phyloP scores from a whole-genome alignment of 2,329 filamentous ascomycete species.

The Diaporthe sp. region DNA sequence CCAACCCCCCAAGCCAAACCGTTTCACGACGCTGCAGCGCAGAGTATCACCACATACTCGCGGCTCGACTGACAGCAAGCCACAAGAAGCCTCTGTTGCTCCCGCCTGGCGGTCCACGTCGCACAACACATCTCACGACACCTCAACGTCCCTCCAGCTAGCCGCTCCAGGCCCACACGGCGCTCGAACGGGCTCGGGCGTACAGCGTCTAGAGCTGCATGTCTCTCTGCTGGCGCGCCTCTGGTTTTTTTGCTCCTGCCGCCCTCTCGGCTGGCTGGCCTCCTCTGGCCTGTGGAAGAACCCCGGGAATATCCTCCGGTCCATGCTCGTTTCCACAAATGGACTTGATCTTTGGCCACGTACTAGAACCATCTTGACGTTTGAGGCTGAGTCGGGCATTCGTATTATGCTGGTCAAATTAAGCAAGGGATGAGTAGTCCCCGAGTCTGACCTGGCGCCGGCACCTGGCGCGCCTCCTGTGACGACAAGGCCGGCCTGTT shows the following conservation, averaged over 20 bases:
- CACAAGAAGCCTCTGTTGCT: conserved; percentile 8
- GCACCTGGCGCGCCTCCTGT: conserved; percentile 14
- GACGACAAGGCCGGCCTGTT: conserved; percentile 9
- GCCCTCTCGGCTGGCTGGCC: not conserved
- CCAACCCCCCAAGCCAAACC: not conserved
- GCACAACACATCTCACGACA: conserved; percentile 25
- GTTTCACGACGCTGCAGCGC: conserved; percentile 21
- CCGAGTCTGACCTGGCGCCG: conserved; percentile 15
- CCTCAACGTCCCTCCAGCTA: conserved; percentile 28
- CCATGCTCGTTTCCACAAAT: conserved; percentile 28
- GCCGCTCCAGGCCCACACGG: conserved; percentile 13
- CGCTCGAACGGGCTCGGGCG: conserved; percentile 20
- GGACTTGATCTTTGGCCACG: conserved; percentile 10
- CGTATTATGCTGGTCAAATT: conserved; percentile 33
- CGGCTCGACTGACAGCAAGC: conserved; percentile 29
- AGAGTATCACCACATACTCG: conserved; percentile 29
- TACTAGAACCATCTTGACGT: conserved; percentile 22
- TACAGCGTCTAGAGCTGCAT: conserved; percentile 36
- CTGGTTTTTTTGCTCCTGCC: conserved; percentile 23
- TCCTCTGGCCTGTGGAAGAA: conserved; percentile 2
- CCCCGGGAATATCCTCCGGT: conserved; percentile 28
- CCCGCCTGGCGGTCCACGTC: conserved; percentile 12
- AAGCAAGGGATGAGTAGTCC: conserved; percentile 33
- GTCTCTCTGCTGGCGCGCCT: conserved; percentile 40
- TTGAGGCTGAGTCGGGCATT: conserved; percentile 33